These are phyloP conservation scores for Jamesozyma hellenica DNA, from an alignment of 805 yeast species.

Conservation along the genomic window DNA sequence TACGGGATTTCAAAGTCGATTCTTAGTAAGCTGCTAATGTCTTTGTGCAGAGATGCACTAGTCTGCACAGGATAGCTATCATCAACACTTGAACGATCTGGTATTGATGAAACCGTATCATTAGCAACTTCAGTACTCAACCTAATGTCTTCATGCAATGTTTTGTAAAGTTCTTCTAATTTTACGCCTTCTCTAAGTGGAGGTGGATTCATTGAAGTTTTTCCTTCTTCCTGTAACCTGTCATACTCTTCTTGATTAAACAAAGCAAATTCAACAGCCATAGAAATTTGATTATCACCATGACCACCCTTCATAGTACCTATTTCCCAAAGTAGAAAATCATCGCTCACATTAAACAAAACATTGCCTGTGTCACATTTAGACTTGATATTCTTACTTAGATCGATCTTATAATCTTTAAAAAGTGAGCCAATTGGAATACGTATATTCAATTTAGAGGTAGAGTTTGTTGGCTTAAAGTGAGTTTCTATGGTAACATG, in stretches of 20 bases:
- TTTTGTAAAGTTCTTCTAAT: slow-evolving; percentile 27
- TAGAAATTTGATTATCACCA: slow-evolving; percentile 42
- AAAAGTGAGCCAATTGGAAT: slow-evolving; percentile 26
- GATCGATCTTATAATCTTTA: slow-evolving; percentile 34
- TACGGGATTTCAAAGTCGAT: slow-evolving; percentile 57
- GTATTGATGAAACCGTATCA: too few species aligned
- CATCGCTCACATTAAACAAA: slow-evolving; percentile 57
- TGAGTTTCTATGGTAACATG: slow-evolving; percentile 21
- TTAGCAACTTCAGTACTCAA: too few species aligned
- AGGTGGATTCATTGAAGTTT: slow-evolving; percentile 31
- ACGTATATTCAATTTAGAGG: slow-evolving; percentile 25
- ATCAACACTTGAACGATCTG: too few species aligned
- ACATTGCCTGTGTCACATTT: slow-evolving; percentile 67
- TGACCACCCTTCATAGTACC: slow-evolving; percentile 42
- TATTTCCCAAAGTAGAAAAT: slow-evolving; percentile 64
- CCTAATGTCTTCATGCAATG: slow-evolving; percentile 22
- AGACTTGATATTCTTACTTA: slow-evolving; percentile 47
- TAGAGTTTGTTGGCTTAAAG: slow-evolving; percentile 28
- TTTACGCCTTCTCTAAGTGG: slow-evolving; percentile 28
- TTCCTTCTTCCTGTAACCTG: slow-evolving; percentile 17
- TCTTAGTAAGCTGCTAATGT: slow-evolving; percentile 25
- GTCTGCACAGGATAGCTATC: not conserved
- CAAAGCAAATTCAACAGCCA: slow-evolving; percentile 46
- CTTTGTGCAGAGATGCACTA: not conserved
- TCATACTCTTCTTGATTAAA: slow-evolving; percentile 22